Conservation (phyloP, 257 asterid genomes). For the Mitragyna speciosa region DNA sequence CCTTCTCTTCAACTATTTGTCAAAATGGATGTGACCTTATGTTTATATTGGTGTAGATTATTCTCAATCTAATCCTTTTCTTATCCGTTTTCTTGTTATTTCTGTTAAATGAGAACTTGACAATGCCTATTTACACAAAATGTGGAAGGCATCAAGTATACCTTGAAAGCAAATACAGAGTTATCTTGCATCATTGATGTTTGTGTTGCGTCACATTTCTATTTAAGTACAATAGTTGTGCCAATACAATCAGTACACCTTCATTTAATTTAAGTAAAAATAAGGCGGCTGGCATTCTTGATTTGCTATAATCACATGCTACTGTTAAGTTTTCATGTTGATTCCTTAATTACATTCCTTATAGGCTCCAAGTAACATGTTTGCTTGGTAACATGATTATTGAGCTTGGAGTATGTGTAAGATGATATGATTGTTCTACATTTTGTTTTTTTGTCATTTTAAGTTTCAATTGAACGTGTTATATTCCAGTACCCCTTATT, state of each 20-base stretch:
- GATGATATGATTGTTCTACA: background rate
- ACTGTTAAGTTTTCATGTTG: background rate
- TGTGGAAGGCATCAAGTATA: background rate
- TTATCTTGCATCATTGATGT: background rate
- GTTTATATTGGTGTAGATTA: background rate
- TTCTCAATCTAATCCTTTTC: background rate
- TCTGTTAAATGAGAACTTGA: background rate
- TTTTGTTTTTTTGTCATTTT: background rate
- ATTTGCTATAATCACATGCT: background rate
- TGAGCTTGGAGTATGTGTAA: background rate
- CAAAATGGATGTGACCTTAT: background rate
- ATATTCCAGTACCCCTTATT: background rate
- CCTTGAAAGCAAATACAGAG: too few species aligned
- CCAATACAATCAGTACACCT: background rate
- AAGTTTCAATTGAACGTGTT: background rate
- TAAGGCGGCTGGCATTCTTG: background rate
- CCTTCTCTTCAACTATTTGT: background rate
- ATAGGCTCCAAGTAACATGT: background rate
- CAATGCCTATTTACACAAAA: background rate
- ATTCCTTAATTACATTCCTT: background rate
- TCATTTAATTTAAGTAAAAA: too few species aligned
- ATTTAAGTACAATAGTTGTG: background rate
- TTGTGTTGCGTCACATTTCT: background rate
- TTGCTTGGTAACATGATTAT: background rate
- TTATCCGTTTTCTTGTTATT: background rate